These are phyloP conservation scores for Capsicum rhomboideum DNA, from an alignment of 257 asterid species.

Conservation along the genomic window DNA sequence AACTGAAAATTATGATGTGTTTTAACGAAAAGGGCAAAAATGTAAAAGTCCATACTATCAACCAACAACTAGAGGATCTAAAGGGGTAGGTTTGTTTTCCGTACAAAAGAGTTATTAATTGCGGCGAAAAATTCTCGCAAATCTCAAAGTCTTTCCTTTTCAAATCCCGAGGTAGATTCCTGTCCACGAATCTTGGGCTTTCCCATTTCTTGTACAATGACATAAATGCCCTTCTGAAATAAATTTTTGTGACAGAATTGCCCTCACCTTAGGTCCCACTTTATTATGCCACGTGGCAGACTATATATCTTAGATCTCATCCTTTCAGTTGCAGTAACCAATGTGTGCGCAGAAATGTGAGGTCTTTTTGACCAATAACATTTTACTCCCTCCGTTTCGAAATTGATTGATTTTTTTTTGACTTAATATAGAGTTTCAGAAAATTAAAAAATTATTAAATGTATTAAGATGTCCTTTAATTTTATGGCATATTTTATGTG, in stretches of 20 bases:
- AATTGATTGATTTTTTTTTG: too few relatives aligned
- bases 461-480: too few relatives aligned
- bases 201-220: neutral
- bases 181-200: slow-evolving; percentile 12
- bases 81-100: neutral
- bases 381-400: too few relatives aligned
- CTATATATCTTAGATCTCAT: neutral
- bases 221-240: neutral
- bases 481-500: too few relatives aligned
- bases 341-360: too few relatives aligned
- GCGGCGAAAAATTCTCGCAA: slow-evolving; percentile 1
- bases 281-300: neutral
- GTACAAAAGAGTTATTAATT: neutral
- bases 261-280: neutral
- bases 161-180: slow-evolving; percentile 23
- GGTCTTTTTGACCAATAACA: too few relatives aligned
- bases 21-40: neutral
- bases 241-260: neutral
- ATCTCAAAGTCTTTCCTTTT: slow-evolving; percentile 4
- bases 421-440: too few relatives aligned
- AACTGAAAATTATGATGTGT: too few relatives aligned
- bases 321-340: neutral
- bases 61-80: neutral
- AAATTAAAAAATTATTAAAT: too few relatives aligned
- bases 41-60: neutral